Percentiles rank a stretch among this genome's conserved stretches.
These are phyloP conservation scores for Penicillium coprophilum DNA, from an alignment of 495 filamentous ascomycete species.

Conservation along the genomic window DNA sequence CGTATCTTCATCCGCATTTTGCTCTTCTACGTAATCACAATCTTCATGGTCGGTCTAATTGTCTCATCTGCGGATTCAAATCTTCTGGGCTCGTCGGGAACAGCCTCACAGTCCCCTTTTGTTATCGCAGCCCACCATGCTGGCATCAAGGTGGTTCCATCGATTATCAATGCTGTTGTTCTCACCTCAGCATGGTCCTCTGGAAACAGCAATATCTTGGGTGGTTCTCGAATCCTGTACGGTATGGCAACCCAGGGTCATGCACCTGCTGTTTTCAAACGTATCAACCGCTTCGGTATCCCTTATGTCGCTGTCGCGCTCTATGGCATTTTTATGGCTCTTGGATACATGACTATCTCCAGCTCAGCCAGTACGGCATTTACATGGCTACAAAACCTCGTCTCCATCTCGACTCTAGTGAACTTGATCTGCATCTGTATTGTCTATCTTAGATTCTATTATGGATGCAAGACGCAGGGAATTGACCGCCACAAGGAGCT, in stretches of 20 bases:
- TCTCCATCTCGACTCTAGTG: constrained; percentile 53
- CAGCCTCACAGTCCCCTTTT: constrained; percentile 48
- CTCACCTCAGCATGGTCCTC: constrained; percentile 47
- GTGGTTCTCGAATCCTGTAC: constrained; percentile 47
- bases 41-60: constrained; percentile 45
- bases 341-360: constrained; percentile 58
- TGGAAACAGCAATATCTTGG: constrained; percentile 48
- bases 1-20: constrained; percentile 43
- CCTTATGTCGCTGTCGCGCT: constrained; percentile 55
- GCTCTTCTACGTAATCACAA: constrained; percentile 43
- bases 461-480: constrained; percentile 50
- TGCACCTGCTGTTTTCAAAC: constrained; percentile 44
- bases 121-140: constrained; percentile 50
- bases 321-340: constrained; percentile 47
- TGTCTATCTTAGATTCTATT: constrained; percentile 55
- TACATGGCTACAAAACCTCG: constrained; percentile 56
- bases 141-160: constrained; percentile 44
- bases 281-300: constrained; percentile 59
- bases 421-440: constrained; percentile 55
- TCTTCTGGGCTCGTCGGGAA: constrained; percentile 42
- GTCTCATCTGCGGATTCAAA: constrained; percentile 46
- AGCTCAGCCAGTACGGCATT: constrained; percentile 54
- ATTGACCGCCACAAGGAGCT: constrained; percentile 42
- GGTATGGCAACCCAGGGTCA: constrained; percentile 44
- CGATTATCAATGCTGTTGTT: constrained; percentile 52